Evolutionary conservation across 2,329 filamentous ascomycete genomes (phyloP), one percentile per base, ranked within the genome.

Genomic region (Fusarium illudens): DNA sequence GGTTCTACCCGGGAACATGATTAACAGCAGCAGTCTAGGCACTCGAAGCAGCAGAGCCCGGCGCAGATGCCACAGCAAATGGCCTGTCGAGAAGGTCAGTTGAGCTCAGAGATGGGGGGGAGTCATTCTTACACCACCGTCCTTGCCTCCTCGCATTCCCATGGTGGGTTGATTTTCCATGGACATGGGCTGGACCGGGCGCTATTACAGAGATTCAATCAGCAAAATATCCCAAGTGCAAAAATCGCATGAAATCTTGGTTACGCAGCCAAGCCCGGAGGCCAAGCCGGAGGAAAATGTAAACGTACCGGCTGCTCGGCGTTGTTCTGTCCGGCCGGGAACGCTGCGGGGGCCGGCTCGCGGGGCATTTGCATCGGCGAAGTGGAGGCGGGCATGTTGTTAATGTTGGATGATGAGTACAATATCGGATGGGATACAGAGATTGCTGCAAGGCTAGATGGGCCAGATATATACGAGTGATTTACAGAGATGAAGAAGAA

Each of bases 11-110:
- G n/a, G 13, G 3, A n/a, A 34, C 10, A 25, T 25, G 68, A 76
- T 72, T 76, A 75, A 58, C 74, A 76, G 54, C 73, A 76, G 61
- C 74, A 75, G 57, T 76, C 74, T 22, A 75, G 54, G 42, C 76
- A 80, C 68, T 81, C 78, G 58, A 79, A 80, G 68, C 79, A 81
- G 67, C 77, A 79, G 4, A 80, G 72, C 20, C 79, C 79, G 6
- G 79, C 78, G 58, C 79, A 81, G 52, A 81, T 72, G 27, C 79
- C 79, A 58, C 79, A 81, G 73, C 79, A 81, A 49, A 81, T 68
- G 13, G 79, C 79, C 79, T 81, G 42, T 9, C 11, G 44, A 46
- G 44, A 46, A 1, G 29, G n/a, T 64, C 20, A 64, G 60, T 50
- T n/a, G 15, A 48, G 25, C 15, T 17, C 6, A 30, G 10, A 33